A percentile compares a stretch with the other conserved stretches of the same genome.
These are phyloP conservation scores for Lophium mytilinum DNA, from an alignment of 495 filamentous ascomycete genomes.

Conservation along the genomic window DNA sequence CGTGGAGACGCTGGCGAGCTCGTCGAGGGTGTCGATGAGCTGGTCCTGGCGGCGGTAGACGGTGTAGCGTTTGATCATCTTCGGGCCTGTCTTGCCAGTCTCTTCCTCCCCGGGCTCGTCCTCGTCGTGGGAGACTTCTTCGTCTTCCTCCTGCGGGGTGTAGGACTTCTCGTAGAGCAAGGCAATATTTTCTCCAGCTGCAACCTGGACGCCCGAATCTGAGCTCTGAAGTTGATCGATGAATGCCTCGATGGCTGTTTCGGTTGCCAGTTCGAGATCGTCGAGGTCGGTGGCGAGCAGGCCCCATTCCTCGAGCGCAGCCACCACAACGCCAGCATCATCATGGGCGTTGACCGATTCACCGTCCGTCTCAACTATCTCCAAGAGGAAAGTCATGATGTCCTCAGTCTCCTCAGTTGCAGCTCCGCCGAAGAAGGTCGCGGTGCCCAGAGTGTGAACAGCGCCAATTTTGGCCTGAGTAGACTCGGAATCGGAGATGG, in stretches of 20 bases:
- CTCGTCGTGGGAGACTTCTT: slow-evolving; percentile 40
- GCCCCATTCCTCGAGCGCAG: slow-evolving; percentile 82
- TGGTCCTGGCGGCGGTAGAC: slow-evolving; percentile 35
- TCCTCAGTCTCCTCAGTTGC: slow-evolving; percentile 60
- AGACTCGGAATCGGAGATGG: slow-evolving; percentile 62
- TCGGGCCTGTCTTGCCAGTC: slow-evolving; percentile 26
- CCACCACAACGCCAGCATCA: slow-evolving; percentile 65
- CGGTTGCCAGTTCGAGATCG: slow-evolving; percentile 66
- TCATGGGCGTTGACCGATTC: slow-evolving; percentile 65
- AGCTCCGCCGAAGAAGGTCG: slow-evolving; percentile 72
- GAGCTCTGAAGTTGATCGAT: slow-evolving; percentile 79
- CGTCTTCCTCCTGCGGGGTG: slow-evolving; percentile 54
- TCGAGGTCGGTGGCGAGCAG: slow-evolving; percentile 77
- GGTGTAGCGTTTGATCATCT: slow-evolving; percentile 50
- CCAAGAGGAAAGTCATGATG: slow-evolving; percentile 74
- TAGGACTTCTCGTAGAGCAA: slow-evolving; percentile 80
- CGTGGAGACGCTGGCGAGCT: slow-evolving; percentile 51
- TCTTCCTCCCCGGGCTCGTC: slow-evolving; percentile 41
- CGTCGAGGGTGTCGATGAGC: slow-evolving; percentile 42
- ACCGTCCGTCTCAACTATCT: slow-evolving; percentile 82
- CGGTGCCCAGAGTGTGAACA: slow-evolving; percentile 65
- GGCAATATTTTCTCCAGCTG: slow-evolving; percentile 85
- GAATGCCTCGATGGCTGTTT: slow-evolving; percentile 73
- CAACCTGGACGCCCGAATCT: slow-evolving; percentile 69
- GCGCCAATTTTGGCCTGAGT: slow-evolving; percentile 59